Base-by-base conservation (phyloP, 345 rosid genomes). In the Carallia brachiata region DNA sequence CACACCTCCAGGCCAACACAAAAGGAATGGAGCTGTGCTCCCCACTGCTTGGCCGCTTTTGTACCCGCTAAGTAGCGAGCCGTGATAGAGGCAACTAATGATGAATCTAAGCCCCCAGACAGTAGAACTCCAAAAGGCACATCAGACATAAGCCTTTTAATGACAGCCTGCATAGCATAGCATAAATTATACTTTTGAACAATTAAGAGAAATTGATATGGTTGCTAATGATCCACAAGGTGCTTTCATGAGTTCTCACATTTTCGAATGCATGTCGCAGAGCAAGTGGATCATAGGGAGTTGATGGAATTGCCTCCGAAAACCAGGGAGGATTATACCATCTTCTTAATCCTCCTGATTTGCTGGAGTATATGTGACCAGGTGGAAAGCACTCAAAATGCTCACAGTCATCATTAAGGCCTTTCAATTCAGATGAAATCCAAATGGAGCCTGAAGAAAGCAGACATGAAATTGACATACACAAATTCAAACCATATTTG, bases 291-390 rank as follows among this genome's bases (percentile, higher is more conserved):
- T 94, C 97, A 68, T 94, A 94, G 23, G 96, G 86, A 23, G 69
- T 70, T 0, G 89, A 87, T 70, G 97, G 96, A 76, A 90, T 72
- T 4, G 80, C 53, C 77, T 90, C 95, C 1, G 83, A 79, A 82
- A 76, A 88, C 97, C 98, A 91, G 8, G 88, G 85, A 63, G 98
- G 98, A 73, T 91, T 94, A 37, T 90, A 91, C 98, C 98, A 91
- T 63, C 85, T 84, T 73, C 72, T 87, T 10, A 88, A 71, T 72
- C 88, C 91, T 19, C 93, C 86, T 19, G 74, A 67, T 69, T 88
- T 91, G 90, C 97, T 94, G 6, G 98, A 90, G 86, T 88, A 90
- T 70, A 91, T 31, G 77, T 94, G 96, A 64, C 98, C 98, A 7
- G 95, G 97, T 15, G 96, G 98, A 76, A 94, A 94, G 70, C 81